Conservation (phyloP, 148 eudicot species). For the Simmondsia chinensis region DNA sequence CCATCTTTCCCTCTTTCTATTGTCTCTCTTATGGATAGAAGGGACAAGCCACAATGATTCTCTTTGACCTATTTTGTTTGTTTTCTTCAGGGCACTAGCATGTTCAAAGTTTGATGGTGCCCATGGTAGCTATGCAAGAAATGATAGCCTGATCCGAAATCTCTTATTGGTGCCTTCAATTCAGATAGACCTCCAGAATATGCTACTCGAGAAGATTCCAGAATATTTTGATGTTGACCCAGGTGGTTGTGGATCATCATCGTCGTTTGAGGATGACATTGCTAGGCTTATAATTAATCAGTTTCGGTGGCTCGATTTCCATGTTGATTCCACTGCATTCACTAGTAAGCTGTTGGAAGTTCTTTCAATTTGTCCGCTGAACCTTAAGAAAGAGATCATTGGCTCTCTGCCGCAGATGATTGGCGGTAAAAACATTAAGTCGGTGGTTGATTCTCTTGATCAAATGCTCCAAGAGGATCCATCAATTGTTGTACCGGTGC, state of each 20-base stretch:
- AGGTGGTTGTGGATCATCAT: constrained; percentile 14
- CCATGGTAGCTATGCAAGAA: constrained; percentile 12
- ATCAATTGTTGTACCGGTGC: constrained; percentile 35
- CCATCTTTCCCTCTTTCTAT: not conserved
- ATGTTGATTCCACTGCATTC: constrained; percentile 32
- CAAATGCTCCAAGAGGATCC: constrained; percentile 52
- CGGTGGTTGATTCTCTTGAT: constrained; percentile 30
- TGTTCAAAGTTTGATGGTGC: constrained; percentile 21
- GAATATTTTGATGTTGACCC: constrained; percentile 27
- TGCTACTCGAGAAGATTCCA: constrained; percentile 55
- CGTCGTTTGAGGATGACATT: constrained; percentile 36
- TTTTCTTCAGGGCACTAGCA: constrained; percentile 38
- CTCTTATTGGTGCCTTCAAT: constrained; percentile 39
- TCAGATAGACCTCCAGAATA: constrained; percentile 34
- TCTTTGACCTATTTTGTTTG: not conserved
- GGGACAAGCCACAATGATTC: not conserved
- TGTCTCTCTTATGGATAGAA: not conserved
- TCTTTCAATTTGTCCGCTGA: constrained; percentile 40
- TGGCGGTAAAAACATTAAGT: constrained; percentile 32
- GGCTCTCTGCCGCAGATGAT: constrained; percentile 54
- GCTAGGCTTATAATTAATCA: constrained; percentile 45
- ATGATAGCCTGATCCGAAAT: constrained; percentile 37
- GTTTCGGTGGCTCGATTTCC: constrained; percentile 58
- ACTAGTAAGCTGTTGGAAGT: constrained; percentile 42
- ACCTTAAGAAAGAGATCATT: constrained; percentile 45